Evolutionary conservation across 1,284 basidiomycete species (phyloP), one percentile per base, ranked within the genome.

Genomic region (Dichomitus squalens): DNA sequence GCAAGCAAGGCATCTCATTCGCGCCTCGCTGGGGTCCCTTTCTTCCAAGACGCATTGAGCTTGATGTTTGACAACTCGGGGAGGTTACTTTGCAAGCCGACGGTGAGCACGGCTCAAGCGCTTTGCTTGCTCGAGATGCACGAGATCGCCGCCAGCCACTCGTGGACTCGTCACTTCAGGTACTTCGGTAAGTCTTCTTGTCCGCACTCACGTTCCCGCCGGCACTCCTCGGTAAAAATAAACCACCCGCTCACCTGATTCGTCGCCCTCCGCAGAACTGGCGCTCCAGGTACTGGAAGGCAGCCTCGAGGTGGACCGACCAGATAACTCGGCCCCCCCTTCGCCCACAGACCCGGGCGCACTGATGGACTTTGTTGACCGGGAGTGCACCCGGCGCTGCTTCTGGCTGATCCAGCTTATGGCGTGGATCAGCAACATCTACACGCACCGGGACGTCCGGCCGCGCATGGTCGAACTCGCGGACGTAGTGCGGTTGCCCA

Each of bases 381-480:
- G 84, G 54, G 89, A 91, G 73, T 86, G 85, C 61, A 76, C 85
- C 25, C 82, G 90, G 49, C 84, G 90, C 53, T 84, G 88, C 57
- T 91, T 92, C 71, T 92, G 90, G 90, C 74, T 90, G 52, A 82
- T 90, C 53, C 83, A 86, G 67, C 73, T 85, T 51, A 70, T 76
- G 68, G 68, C 71, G 35, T 72, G 70, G 70, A 66, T 72, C 59
- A 72, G 67, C 59, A 63, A 68, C 43, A 71, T 71, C 16, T 71
- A 71, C 57, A 70, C 69, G 16, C 69, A 66, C 60, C 66, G 67
- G 44, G 69, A 68, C 9, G 58, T 72, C 52, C 68, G 66, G 7
- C 68, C 71, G 20, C 66, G 69, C 9, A 64, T 64, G 56, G 49
- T 66, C 16, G 85, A 90, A 61, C 72, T 87, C 57, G 80, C 79